Evolutionary conservation across 164 flowering plant genomes (phyloP).

Genomic region (Umbellularia californica): DNA sequence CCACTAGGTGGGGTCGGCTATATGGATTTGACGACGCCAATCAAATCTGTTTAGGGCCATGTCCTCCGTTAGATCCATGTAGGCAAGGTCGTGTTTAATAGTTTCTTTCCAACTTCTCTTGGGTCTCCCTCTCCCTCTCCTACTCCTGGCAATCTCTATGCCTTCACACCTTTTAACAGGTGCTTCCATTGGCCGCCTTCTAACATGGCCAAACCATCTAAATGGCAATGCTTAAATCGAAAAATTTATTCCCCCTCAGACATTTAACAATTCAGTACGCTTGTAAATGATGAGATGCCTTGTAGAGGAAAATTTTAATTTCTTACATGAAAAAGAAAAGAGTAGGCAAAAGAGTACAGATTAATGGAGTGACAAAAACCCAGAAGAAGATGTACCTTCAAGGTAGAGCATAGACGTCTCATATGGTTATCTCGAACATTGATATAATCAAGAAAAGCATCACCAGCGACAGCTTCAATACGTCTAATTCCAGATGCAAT

Average conservation of each 20-base stretch:
- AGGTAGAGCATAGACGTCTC: slow-evolving; percentile 70
- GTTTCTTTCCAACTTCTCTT: too few species aligned
- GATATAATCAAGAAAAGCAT: slow-evolving; percentile 73
- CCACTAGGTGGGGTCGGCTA: too few species aligned
- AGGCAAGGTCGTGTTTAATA: too few species aligned
- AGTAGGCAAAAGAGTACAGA: neutral
- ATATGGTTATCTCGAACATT: slow-evolving; percentile 55
- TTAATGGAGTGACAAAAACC: neutral
- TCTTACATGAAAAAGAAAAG: neutral
- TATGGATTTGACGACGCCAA: too few species aligned
- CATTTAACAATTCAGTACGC: neutral
- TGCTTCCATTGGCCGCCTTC: too few species aligned
- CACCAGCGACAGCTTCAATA: slow-evolving; percentile 93
- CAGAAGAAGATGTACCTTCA: slow-evolving; percentile 45
- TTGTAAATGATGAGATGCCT: neutral
- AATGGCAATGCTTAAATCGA: neutral
- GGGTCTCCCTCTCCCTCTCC: too few species aligned
- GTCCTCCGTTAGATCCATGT: too few species aligned
- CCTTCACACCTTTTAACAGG: too few species aligned
- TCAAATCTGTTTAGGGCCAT: too few species aligned
- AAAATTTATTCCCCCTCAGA: too few species aligned
- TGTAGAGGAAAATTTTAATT: neutral
- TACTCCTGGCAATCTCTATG: too few species aligned
- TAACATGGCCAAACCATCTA: too few species aligned
- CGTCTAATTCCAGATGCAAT: slow-evolving; percentile 91